Base-by-base conservation (phyloP, 1,284 basidiomycete genomes). In the Trichosporon asahii region DNA sequence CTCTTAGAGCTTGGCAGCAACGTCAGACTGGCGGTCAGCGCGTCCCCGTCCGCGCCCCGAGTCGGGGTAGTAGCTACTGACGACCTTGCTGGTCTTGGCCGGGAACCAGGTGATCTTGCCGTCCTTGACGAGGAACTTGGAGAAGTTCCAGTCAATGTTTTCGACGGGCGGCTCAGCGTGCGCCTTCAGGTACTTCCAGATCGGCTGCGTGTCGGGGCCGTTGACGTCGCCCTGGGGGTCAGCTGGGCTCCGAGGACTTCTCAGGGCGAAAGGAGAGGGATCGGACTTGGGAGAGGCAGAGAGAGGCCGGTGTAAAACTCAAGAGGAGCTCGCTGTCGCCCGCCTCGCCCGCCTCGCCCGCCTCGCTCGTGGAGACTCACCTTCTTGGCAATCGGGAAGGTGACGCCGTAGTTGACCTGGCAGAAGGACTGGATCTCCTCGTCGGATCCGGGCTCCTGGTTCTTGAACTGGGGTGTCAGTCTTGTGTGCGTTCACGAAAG, bases 301-400 rank as follows among this genome's bases (percentile, higher is more conserved):
- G 31, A 12, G 37, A 7, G 14, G 37, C 37, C 37, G 37, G 4
- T 33, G 31, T 33, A 33, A n/a, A n/a, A n/a, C n/a, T n/a, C n/a
- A n/a, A n/a, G n/a, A n/a, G n/a, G n/a, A n/a, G n/a, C n/a, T n/a
- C n/a, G n/a, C n/a, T n/a, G n/a, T n/a, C n/a, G n/a, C n/a, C n/a
- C n/a, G n/a, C n/a, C n/a, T n/a, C n/a, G n/a, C n/a, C n/a, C n/a
- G n/a, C n/a, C n/a, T n/a, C n/a, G n/a, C 63, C 53, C 15, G 23
- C 65, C 21, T 3, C 44, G 27, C 44, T 31, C 14, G 31, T 14
- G 46, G 9, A 18, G 18, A 37, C 67, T 57, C 35, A 65, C 68
- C 79, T 94, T 94, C 84, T 89, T 90, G 88, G 92, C 91, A 67
- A 94, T 85, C 7, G 91, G 91, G 85, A 94, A 94, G 6, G 87